Evolutionary conservation across 1,284 basidiomycete species (phyloP).

Genomic region (Leccinum ponderosum): DNA sequence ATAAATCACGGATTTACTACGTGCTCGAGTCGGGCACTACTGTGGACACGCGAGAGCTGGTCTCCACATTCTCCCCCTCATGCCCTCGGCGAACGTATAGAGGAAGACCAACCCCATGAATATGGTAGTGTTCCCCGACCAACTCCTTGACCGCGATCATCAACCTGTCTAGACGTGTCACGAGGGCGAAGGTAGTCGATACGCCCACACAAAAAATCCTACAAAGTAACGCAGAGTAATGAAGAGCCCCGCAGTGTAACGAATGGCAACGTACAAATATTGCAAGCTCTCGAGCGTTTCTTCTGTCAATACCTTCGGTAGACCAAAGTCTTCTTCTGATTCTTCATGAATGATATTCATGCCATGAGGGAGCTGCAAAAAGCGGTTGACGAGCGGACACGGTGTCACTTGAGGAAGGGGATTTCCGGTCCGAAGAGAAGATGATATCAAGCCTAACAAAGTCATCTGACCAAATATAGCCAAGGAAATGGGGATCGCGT

Average conservation of each 20-base stretch:
- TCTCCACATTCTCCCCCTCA: slow-evolving; percentile 15
- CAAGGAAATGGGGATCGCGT: slow-evolving; percentile 22
- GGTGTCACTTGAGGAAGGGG: slow-evolving; percentile 88
- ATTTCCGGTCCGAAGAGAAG: slow-evolving; percentile 70
- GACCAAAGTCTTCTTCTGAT: slow-evolving; percentile 66
- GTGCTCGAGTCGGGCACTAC: background rate
- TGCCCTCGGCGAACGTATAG: slow-evolving; percentile 13
- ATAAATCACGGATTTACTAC: background rate
- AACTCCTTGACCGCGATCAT: slow-evolving; percentile 79
- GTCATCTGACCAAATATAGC: background rate
- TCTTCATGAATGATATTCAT: slow-evolving; percentile 65
- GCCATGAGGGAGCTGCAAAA: slow-evolving; percentile 61
- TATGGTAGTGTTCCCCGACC: slow-evolving; percentile 80
- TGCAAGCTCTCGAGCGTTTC: slow-evolving; percentile 70
- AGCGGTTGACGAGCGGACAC: slow-evolving; percentile 77
- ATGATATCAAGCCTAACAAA: slow-evolving; percentile 62
- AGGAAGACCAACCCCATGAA: slow-evolving; percentile 60
- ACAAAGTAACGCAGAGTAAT: background rate
- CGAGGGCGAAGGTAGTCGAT: slow-evolving; percentile 64
- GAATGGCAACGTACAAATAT: slow-evolving; percentile 52
- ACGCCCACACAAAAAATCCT: slow-evolving; percentile 79
- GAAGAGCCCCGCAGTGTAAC: background rate
- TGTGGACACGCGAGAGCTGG: slow-evolving; percentile 11
- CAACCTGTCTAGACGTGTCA: slow-evolving; percentile 66
- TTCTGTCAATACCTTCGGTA: slow-evolving; percentile 62